phyloP scores from a whole-genome alignment of 2,329 filamentous ascomycete genomes.

The Cercospora brassicicola region DNA sequence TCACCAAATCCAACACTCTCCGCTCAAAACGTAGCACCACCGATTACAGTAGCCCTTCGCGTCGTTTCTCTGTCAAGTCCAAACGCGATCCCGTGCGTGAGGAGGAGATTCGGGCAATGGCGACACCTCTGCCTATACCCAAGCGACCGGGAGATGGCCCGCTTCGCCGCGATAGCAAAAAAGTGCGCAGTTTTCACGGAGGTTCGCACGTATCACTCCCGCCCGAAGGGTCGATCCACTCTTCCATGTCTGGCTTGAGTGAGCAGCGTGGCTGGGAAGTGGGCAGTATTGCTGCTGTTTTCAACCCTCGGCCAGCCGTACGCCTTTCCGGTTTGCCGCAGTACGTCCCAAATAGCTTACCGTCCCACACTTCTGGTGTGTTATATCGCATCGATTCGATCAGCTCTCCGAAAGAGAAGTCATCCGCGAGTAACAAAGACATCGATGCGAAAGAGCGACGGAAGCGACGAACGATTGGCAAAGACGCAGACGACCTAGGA shows the following conservation, averaged over 20 bases:
- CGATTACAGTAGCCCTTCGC: constrained; percentile 53
- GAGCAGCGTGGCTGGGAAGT: constrained; percentile 78
- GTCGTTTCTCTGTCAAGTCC: constrained; percentile 69
- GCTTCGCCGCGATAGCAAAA: constrained; percentile 66
- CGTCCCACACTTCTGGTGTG: constrained; percentile 23
- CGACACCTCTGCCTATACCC: constrained; percentile 62
- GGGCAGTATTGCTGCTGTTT: constrained; percentile 66
- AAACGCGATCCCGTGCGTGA: constrained; percentile 75
- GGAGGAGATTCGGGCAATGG: constrained; percentile 86
- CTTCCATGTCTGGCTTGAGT: constrained; percentile 71
- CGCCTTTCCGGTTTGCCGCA: constrained; percentile 69
- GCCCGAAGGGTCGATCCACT: constrained; percentile 70
- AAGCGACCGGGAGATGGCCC: constrained; percentile 49
- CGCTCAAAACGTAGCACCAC: constrained; percentile 46
- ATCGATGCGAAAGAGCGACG: constrained; percentile 40
- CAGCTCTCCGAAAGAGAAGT: constrained; percentile 16
- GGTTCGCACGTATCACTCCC: constrained; percentile 73
- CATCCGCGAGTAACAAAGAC: constrained; percentile 12
- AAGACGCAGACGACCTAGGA: constrained; percentile 79
- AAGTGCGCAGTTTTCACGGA: constrained; percentile 61
- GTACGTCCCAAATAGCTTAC: constrained; percentile 47
- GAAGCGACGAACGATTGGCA: constrained; percentile 63
- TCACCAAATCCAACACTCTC: constrained; percentile 34
- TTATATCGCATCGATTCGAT: constrained; percentile 28
- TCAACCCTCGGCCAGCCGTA: constrained; percentile 81